phyloP scores from a whole-genome alignment of 2,329 filamentous ascomycete genomes.

The Paecilomyces sp. region DNA sequence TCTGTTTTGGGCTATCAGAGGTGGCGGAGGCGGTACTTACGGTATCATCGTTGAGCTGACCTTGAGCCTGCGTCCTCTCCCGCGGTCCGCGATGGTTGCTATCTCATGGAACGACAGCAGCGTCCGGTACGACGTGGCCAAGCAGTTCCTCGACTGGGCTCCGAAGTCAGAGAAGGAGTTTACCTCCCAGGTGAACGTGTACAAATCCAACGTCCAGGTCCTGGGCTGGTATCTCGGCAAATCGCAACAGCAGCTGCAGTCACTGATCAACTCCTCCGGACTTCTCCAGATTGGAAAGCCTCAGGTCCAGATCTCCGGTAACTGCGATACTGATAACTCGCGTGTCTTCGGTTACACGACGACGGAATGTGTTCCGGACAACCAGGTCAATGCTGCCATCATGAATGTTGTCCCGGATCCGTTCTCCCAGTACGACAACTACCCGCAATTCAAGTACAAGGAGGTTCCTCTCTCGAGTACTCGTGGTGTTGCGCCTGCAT shows the following conservation, averaged over 20 bases:
- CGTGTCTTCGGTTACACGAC: conserved; percentile 7
- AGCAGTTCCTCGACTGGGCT: conserved; percentile 10
- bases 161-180: conserved; percentile 5
- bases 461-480: conserved; percentile 1
- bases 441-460: conserved; percentile 2
- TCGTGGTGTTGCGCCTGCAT: conserved; percentile 3
- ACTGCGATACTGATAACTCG: conserved; percentile 7
- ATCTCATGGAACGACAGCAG: conserved; percentile 4
- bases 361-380: conserved; percentile 7
- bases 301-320: conserved; percentile 3
- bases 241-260: conserved; percentile 4
- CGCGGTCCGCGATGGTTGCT: conserved; percentile 6
- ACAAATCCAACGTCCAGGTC: conserved; percentile 6
- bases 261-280: conserved; percentile 6
- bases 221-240: conserved; percentile 9
- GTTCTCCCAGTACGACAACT: background rate
- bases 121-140: conserved; percentile 5
- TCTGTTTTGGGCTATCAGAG: conserved; percentile 32
- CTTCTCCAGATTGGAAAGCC: conserved; percentile 6
- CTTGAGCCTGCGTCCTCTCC: background rate
- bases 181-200: conserved; percentile 11
- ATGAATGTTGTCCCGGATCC: background rate
- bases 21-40: conserved; percentile 24
- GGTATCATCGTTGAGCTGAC: conserved; percentile 18
- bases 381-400: conserved; percentile 3